Base-by-base conservation (phyloP, 2,329 filamentous ascomycete genomes). In the Knufia petricola region DNA sequence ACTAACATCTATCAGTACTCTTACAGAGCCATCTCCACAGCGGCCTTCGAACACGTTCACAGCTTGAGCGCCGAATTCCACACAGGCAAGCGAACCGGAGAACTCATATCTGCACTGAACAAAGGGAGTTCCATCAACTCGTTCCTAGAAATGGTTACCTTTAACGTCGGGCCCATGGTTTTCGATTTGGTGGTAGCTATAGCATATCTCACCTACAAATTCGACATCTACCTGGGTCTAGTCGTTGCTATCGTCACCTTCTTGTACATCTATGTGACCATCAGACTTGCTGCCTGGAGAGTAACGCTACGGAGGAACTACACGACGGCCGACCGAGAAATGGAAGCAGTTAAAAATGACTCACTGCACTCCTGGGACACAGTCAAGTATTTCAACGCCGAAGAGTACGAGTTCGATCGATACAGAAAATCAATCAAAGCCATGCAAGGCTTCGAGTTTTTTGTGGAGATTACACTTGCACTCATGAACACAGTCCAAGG, bases 311-410 rank as follows among this genome's bases (percentile, higher is more conserved):
- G 92, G 59, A 79, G 92, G 52, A 80, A 90, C 61, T 95, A 95
- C 84, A 90, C 90, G 44, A 96, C 95, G 63, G 87, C 88, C 12
- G 88, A 92, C 58, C 79, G 92, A 54, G 88, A 95, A 67, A 88
- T 95, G 67, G 90, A 95, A 66, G 92, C 92, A 4, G 88, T 96
- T 58, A 96, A 96, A 69, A 96, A 95, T 63, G 92, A 98, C 65
- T 96, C 92, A 0, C 92, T 98, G 72, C 88, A 92, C 53, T 94
- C 88, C n/a, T 98, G 96, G 65, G 92, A 98, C 69, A 90, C 85
- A 1, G 86, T 90, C 63, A 92, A 90, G 63, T 90, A 90, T 61
- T 92, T 92, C 73, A 90, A 90, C 58, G 85, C 85, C 6, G 86
- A 90, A 61, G 72, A 78, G 1, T 89, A 85, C 61, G 86, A 92